Evolutionary conservation across 768 basidiomycete genomes (phyloP).

Genomic region (Phaeotremella fagi): DNA sequence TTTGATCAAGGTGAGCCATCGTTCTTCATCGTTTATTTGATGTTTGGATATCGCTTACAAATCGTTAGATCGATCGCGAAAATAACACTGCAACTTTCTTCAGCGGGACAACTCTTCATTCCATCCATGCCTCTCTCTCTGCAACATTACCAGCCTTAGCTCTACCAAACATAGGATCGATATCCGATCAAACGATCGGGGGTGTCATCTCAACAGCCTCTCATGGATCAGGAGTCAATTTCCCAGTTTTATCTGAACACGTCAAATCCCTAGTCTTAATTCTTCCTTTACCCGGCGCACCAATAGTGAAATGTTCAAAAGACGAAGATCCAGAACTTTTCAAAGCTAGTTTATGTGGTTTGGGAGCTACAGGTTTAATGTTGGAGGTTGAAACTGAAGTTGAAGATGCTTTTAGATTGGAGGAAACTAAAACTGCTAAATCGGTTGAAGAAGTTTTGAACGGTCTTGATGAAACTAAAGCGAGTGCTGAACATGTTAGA

Average conservation of each 20-base stretch:
- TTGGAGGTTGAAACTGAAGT: slow-evolving; percentile 70
- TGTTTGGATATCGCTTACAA: not conserved
- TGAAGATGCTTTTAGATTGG: slow-evolving; percentile 74
- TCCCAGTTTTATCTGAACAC: slow-evolving; percentile 67
- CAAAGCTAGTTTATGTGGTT: slow-evolving; percentile 79
- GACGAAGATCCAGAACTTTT: slow-evolving; percentile 69
- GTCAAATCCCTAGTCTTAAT: slow-evolving; percentile 71
- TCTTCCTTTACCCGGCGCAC: slow-evolving; percentile 62
- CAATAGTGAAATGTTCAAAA: slow-evolving; percentile 61
- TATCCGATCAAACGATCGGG: slow-evolving; percentile 90
- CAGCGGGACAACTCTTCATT: slow-evolving; percentile 57
- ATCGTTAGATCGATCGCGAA: slow-evolving; percentile 28
- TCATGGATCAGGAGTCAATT: slow-evolving; percentile 80
- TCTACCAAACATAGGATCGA: slow-evolving; percentile 88
- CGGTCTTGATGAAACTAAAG: slow-evolving; percentile 45
- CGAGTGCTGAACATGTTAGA: slow-evolving; percentile 77
- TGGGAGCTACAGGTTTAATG: slow-evolving; percentile 87
- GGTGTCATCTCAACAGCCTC: slow-evolving; percentile 91
- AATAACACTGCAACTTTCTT: slow-evolving; percentile 32
- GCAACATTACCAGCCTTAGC: slow-evolving; percentile 60
- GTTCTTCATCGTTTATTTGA: not conserved
- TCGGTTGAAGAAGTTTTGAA: slow-evolving; percentile 53
- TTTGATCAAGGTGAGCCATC: slow-evolving; percentile 65
- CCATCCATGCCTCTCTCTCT: slow-evolving; percentile 66
- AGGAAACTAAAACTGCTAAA: slow-evolving; percentile 62